Base-by-base conservation (phyloP, 257 asterid genomes). In the Voacanga thouarsii region DNA sequence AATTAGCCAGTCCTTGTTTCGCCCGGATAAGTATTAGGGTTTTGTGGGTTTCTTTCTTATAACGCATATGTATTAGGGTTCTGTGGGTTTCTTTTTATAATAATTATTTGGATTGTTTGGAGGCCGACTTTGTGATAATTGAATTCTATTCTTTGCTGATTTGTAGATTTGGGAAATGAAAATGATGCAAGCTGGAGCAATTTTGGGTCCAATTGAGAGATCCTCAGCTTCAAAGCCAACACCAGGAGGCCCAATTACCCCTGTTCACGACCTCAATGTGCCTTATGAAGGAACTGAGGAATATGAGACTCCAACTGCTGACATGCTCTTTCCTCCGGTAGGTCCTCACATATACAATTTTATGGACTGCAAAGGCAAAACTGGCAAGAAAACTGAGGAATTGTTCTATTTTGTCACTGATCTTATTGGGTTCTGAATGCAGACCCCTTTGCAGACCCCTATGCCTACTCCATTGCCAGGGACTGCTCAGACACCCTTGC, bases 231-330 rank as follows among this genome's bases (percentile, higher is more conserved):
- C 84, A 7, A 91, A 77, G 82, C 82, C 78, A 0, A 80, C 77
- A 14, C 82, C 87, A 28, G 99, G 97, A 57, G 96, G 91, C 74
- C 85, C 88, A 30, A 79, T 85, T 47, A 79, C 89, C 15, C 92
- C 98, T 11, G 92, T 94, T 80, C 99, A 92, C 75, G 99, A 95
- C 76, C 97, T 95, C 77, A 95, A 95, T 65, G 96, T 95, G 49
- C 99, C 99, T 24, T 92, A 95, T 74, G 97, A 95, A 82, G 99
- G 96, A 76, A 85, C 90, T 5, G 99, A 95, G 88, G 99, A 95
- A 91, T 95, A 82, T 72, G 99, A 95, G 85, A 92, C 99, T 61
- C 99, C 99, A 21, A 92, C 99, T 56, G 94, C 98, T 81, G 99
- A 95, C 81, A 82, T 95, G 83, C 90, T 95, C 50, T 95, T 95